Evolutionary conservation across 495 filamentous ascomycete species (phyloP).

Genomic region (Penicillium malachiteum): DNA sequence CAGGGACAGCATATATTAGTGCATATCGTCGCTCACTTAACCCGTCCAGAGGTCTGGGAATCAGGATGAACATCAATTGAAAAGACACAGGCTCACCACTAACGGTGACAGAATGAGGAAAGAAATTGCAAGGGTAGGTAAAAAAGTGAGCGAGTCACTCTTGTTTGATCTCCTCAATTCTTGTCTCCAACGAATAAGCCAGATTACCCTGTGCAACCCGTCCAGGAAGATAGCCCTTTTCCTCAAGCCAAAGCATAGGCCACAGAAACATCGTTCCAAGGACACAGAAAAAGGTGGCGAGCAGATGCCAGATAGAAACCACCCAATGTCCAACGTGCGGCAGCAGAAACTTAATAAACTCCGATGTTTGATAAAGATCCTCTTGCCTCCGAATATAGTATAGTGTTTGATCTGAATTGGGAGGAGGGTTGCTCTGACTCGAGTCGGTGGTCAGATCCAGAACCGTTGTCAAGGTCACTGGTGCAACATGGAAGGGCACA

Average conservation of each 20-base stretch:
- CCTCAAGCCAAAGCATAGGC: constrained; percentile 53
- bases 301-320: constrained; percentile 58
- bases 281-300: constrained; percentile 62
- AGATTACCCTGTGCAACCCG: constrained; percentile 28
- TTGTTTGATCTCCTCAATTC: constrained; percentile 29
- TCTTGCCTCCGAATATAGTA: constrained; percentile 76
- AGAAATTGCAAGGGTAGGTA: too few species aligned
- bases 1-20: too few species aligned
- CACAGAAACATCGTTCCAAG: constrained; percentile 51
- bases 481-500: constrained; percentile 67
- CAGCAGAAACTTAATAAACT: constrained; percentile 69
- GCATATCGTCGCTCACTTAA: too few species aligned
- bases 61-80: too few species aligned
- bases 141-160: constrained; percentile 1
- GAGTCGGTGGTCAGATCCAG: constrained; percentile 53
- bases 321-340: constrained; percentile 42
- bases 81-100: too few species aligned
- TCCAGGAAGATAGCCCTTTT: constrained; percentile 31
- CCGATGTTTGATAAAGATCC: constrained; percentile 78
- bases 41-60: too few species aligned
- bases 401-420: constrained; percentile 26
- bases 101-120: too few species aligned
- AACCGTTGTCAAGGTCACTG: constrained; percentile 71
- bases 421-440: constrained; percentile 14
- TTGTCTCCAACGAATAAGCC: constrained; percentile 24